Conservation (phyloP, 2,329 filamentous ascomycete genomes). For the Ceratocystis harringtonii region DNA sequence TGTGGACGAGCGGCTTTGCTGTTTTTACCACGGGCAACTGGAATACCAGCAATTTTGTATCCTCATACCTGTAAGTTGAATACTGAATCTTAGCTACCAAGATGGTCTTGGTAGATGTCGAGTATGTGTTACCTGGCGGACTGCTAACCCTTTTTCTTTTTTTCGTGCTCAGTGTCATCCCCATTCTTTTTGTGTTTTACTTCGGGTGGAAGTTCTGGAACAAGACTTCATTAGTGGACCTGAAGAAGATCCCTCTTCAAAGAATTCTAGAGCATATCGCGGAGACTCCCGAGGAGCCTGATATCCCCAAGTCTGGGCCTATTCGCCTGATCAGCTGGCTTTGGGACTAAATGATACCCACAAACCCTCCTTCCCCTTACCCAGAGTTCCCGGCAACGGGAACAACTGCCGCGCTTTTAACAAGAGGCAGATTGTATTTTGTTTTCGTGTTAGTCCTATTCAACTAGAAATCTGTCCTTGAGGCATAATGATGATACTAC, state of each 20-base stretch:
- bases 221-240: constrained; percentile 39
- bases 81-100: constrained; percentile 7
- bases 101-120: background rate
- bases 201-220: constrained; percentile 51
- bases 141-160: constrained; percentile 12
- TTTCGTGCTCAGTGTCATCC: constrained; percentile 35
- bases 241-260: constrained; percentile 37
- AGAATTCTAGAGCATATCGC: constrained; percentile 34
- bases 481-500: constrained; percentile 12
- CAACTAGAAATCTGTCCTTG: constrained; percentile 12
- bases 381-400: background rate
- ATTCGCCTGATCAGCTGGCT: constrained; percentile 14
- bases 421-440: constrained; percentile 11
- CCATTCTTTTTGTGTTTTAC: constrained; percentile 41
- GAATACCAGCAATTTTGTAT: constrained; percentile 42
- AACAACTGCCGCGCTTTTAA: constrained; percentile 10
- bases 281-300: constrained; percentile 8
- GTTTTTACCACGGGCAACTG: constrained; percentile 47
- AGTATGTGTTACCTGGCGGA: background rate
- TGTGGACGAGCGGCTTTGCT: constrained; percentile 55
- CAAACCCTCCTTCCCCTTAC: background rate
- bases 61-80: constrained; percentile 42
- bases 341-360: constrained; percentile 12
- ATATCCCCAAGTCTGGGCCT: constrained; percentile 6
- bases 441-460: constrained; percentile 15